Conservation (phyloP, 495 filamentous ascomycete genomes). For the Copromyces sp. region DNA sequence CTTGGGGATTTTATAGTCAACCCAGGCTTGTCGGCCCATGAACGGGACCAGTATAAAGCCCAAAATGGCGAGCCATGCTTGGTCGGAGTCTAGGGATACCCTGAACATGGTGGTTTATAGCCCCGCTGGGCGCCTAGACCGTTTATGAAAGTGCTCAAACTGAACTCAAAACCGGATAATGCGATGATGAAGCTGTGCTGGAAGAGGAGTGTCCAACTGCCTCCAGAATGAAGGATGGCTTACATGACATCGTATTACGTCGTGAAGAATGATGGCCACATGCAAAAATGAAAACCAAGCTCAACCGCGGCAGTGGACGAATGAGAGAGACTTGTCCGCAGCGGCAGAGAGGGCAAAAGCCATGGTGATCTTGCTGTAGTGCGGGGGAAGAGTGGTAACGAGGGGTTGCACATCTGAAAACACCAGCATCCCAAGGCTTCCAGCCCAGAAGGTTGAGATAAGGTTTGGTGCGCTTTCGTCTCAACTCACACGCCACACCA, state of each 20-base stretch:
- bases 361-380: neutral
- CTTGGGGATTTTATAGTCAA: constrained; percentile 14
- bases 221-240: neutral
- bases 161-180: neutral
- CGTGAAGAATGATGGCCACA: neutral
- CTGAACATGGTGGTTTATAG: neutral
- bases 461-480: neutral
- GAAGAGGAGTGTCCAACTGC: neutral
- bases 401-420: neutral
- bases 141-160: neutral
- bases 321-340: neutral
- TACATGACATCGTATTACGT: neutral
- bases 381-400: neutral
- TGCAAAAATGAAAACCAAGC: neutral
- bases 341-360: neutral
- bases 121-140: neutral
- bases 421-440: neutral
- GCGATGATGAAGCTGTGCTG: neutral
- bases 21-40: neutral
- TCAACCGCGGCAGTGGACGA: neutral
- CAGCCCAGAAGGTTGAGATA: neutral
- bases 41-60: constrained; percentile 6
- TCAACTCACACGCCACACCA: neutral
- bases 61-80: constrained; percentile 5
- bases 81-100: neutral